Evolutionary conservation across 2,329 filamentous ascomycete genomes (phyloP).

Genomic region (Phoma sp.): DNA sequence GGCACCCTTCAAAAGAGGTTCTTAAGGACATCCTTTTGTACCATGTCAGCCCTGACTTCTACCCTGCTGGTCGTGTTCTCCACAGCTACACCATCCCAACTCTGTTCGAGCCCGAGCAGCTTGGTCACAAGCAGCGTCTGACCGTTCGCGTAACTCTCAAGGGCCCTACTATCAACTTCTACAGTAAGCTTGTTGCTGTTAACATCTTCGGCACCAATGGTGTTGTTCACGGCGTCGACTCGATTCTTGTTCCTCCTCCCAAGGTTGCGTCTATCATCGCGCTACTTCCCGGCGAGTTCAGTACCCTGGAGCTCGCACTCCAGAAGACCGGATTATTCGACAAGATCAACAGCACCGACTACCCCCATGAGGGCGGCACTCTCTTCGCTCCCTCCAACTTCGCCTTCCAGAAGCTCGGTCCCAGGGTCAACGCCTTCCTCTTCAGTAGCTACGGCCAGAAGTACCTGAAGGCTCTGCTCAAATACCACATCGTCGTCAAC

Average conservation of each 20-base stretch:
- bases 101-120: slow-evolving; percentile 65
- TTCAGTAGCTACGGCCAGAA: slow-evolving; percentile 78
- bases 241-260: slow-evolving; percentile 78
- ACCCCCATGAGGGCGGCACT: slow-evolving; percentile 69
- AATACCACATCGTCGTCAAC: slow-evolving; percentile 79
- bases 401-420: slow-evolving; percentile 80
- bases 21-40: slow-evolving; percentile 75
- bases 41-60: slow-evolving; percentile 74
- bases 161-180: slow-evolving; percentile 79
- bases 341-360: slow-evolving; percentile 60
- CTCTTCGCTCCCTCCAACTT: slow-evolving; percentile 82
- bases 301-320: slow-evolving; percentile 77
- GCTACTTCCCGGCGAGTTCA: slow-evolving; percentile 74
- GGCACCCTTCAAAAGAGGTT: slow-evolving; percentile 73
- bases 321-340: slow-evolving; percentile 75
- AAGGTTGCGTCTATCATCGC: slow-evolving; percentile 69
- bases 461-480: slow-evolving; percentile 78
- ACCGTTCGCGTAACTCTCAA: slow-evolving; percentile 68
- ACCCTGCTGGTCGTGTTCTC: slow-evolving; percentile 71
- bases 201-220: slow-evolving; percentile 82
- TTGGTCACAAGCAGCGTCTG: slow-evolving; percentile 69
- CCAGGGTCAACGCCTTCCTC: slow-evolving; percentile 79
- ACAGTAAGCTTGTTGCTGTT: slow-evolving; percentile 71
- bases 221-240: slow-evolving; percentile 78
- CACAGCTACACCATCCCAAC: slow-evolving; percentile 78